Evolutionary conservation across 2,329 filamentous ascomycete genomes (phyloP), one percentile per base, ranked within the genome.

Genomic region (Trichophyton benhamiae): DNA sequence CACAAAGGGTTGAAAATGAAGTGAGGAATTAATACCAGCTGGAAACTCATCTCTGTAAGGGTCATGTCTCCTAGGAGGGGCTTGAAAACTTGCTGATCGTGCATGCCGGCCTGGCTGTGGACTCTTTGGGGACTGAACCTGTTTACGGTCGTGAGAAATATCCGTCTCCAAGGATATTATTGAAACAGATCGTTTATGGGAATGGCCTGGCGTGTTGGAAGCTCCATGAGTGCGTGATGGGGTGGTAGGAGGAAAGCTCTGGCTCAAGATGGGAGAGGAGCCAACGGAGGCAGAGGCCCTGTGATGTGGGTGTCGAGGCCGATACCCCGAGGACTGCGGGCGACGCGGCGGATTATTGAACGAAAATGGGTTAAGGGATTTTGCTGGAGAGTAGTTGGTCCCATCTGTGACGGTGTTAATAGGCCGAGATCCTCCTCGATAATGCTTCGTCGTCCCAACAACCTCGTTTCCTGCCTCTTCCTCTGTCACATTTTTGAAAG

Each of bases 401-500:
- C 72, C 71, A 58, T 70, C 69, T 42, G 71, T 68, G 53, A 65
- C 67, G 48, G 66, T 68, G 57, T 69, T 71, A 57, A 72, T 69
- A 46, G 73, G 66, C 57, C 74, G 72, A 61, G 74, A 75, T 42
- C 67, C 65, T 63, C 72, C 73, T 63, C 74, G 68, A 63, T 74
- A 71, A 64, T 75, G 72, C 53, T 62, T 65, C 62, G 71, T 70
- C 38, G 66, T 62, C 55, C 65, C 66, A 66, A 66, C 67, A 65
- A 63, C 66, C 57, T 71, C 61, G 33, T 75, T 70, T 52, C 69
- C 68, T 60, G 65, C 66, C 63, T 67, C 70, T 44, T 76, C 77
- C 58, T 82, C 74, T 33, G 82, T 78, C 58, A 91, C 82, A 73
- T 99, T 99, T 76, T 88, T 92, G 78, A 99, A 99, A 58, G 89